Evolutionary conservation across 768 basidiomycete species (phyloP).

Genomic region (Coprinopsis cinerea): DNA sequence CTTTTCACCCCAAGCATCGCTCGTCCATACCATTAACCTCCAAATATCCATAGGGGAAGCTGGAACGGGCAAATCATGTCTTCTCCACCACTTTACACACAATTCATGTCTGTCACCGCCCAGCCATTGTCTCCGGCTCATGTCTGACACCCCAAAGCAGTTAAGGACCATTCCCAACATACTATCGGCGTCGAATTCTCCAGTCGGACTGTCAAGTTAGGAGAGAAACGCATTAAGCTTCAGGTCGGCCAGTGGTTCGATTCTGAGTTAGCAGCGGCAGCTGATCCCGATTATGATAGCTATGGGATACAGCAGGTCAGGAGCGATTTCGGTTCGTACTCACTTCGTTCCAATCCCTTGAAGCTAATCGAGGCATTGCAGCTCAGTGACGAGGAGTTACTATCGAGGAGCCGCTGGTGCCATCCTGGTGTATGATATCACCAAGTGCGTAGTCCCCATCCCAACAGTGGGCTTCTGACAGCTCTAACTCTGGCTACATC

Average conservation of each 20-base stretch:
- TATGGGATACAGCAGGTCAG: conserved; percentile 98
- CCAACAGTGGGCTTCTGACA: conserved; percentile 7
- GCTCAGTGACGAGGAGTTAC: conserved; percentile 91
- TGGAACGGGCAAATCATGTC: conserved; percentile 94
- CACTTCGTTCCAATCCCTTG: conserved; percentile 3
- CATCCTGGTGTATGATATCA: conserved; percentile 91
- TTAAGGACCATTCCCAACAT: conserved; percentile 95
- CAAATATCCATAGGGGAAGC: conserved; percentile 66
- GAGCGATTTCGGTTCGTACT: conserved; percentile 75
- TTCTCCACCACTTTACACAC: conserved; percentile 94
- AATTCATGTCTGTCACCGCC: conserved; percentile 77
- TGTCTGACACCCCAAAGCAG: conserved; percentile 38
- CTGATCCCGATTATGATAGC: conserved; percentile 34
- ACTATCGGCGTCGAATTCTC: conserved; percentile 99
- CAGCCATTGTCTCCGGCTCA: conserved; percentile 4
- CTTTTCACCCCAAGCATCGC: conserved; percentile 7
- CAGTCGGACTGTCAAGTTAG: conserved; percentile 86
- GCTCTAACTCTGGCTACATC: conserved; percentile 12
- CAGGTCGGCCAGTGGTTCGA: conserved; percentile 54
- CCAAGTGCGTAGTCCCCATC: conserved; percentile 47
- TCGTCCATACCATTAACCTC: conserved; percentile 4
- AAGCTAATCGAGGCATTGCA: conserved; percentile 22
- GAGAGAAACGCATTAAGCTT: conserved; percentile 91
- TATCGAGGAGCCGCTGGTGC: conserved; percentile 93
- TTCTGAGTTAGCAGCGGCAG: conserved; percentile 9